Evolutionary conservation across 306 rosid species (phyloP).

Genomic region (Prunus campanulata): DNA sequence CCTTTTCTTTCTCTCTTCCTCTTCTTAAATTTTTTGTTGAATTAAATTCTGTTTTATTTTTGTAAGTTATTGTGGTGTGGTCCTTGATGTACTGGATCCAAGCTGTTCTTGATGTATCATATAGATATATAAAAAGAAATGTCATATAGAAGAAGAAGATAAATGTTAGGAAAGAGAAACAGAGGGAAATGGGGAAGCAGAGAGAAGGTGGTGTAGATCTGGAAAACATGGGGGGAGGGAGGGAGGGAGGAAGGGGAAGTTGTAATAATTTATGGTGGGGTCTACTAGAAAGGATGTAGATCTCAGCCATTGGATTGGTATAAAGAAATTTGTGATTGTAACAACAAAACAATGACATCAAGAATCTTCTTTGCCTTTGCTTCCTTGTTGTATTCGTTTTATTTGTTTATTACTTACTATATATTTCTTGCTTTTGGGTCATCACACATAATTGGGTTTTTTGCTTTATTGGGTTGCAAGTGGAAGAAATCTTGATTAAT

Average conservation of each 20-base stretch:
- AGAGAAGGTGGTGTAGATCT: conserved; percentile 38
- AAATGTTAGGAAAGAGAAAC: conserved; percentile 30
- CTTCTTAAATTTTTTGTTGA: neutral
- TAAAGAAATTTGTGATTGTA: conserved; percentile 26
- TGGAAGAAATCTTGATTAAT: too few species aligned
- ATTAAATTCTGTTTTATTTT: neutral
- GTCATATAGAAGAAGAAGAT: conserved; percentile 30
- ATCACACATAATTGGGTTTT: conserved; percentile 14
- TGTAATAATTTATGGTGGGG: conserved; percentile 70
- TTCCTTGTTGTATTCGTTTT: neutral
- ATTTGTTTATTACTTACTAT: neutral
- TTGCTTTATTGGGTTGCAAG: conserved; percentile 8
- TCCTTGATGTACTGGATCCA: conserved; percentile 33
- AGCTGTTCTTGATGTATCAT: conserved; percentile 43
- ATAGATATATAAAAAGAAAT: conserved; percentile 30
- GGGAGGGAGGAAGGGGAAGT: conserved; percentile 10
- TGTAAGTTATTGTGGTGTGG: conserved; percentile 22
- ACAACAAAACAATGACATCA: conserved; percentile 20
- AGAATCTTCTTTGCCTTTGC: conserved; percentile 22
- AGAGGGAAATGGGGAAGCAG: conserved; percentile 11
- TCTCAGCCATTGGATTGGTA: conserved; percentile 40
- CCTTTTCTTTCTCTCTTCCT: neutral
- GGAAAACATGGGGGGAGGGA: conserved; percentile 13
- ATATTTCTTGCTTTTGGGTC: neutral
- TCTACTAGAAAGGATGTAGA: conserved; percentile 55